Base-by-base conservation (phyloP, 1,284 basidiomycete species). In the Megacollybia platyphylla region DNA sequence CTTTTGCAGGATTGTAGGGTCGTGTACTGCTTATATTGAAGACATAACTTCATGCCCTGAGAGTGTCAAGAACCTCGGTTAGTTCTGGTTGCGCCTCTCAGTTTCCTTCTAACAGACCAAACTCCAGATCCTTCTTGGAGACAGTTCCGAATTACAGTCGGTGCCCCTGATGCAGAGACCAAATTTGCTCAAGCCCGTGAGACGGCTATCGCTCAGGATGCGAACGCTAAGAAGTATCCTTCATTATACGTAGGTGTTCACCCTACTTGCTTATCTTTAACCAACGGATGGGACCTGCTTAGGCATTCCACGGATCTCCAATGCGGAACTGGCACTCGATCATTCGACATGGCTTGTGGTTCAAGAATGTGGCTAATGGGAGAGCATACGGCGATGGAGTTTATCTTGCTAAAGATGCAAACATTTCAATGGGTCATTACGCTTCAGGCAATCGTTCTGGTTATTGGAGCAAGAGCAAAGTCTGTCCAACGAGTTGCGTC, bases 101-200 rank as follows among this genome's bases (percentile, higher is more conserved):
- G 18, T 44, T 10, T 29, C 35, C 5, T 35, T 45, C 5, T 15
- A 17, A 38, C 34, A 29, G 20, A 17, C n/a, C 10, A 10, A 24
- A 40, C 24, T 28, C 1, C 41, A 76, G 74, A 66, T 40, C 40
- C 59, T 1, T 48, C 42, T 0, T 79, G 71, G 68, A 60, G 63
- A 20, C 78, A 80, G 47, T 80, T 79, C 52, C 63, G 76, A 17
- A 73, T 81, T 54, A 75, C 68, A 41, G 75, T 79, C 10, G 77
- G 77, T 11, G 70, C 77, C 2, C 77, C 77, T 3, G 74, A 79
- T 52, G 74, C 73, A 2, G 77, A 80, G 54, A 73, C 76, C 11
- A 76, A 71, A 49, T 79, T 78, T 51, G 62, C 65, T 29, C 51
- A 48, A 4, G 70, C 70, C 2, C 52, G 72, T 6, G 45, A 50